These are phyloP conservation scores for Trichoderma sp. DNA, from an alignment of 2,329 filamentous ascomycete genomes.

Conservation along the genomic window DNA sequence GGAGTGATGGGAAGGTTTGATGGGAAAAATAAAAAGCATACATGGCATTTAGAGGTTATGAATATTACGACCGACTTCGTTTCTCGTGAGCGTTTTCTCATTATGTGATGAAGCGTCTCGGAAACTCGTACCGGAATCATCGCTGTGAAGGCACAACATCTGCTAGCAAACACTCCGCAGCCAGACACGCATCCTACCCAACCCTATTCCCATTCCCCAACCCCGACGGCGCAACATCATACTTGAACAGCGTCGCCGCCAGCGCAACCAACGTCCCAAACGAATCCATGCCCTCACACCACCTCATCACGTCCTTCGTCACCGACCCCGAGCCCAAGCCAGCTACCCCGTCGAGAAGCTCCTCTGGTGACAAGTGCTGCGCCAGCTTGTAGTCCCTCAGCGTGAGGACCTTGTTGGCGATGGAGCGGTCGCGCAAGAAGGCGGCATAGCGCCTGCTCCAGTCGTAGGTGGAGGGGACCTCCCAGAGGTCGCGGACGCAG, in stretches of 20 bases:
- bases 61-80: slow-evolving; percentile 21
- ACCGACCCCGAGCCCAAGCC: background rate
- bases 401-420: background rate
- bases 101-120: no score
- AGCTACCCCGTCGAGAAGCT: background rate
- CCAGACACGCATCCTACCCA: background rate
- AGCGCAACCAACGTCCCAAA: slow-evolving; percentile 14
- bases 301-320: slow-evolving; percentile 17
- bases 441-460: slow-evolving; percentile 23
- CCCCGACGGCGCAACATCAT: background rate
- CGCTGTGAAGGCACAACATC: background rate
- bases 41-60: slow-evolving; percentile 26
- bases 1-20: slow-evolving; percentile 22
- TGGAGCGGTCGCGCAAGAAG: slow-evolving; percentile 2
- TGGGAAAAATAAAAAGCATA: background rate
- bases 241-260: slow-evolving; percentile 17
- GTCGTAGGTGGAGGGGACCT: slow-evolving; percentile 26
- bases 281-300: slow-evolving; percentile 24
- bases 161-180: background rate
- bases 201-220: background rate
- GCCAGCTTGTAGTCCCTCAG: slow-evolving; percentile 14
- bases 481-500: slow-evolving; percentile 33
- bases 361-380: slow-evolving; percentile 8
- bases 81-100: no score
- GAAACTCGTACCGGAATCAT: no score